phyloP scores from a whole-genome alignment of 805 yeast genomes.

The Starmerella roubikii region DNA sequence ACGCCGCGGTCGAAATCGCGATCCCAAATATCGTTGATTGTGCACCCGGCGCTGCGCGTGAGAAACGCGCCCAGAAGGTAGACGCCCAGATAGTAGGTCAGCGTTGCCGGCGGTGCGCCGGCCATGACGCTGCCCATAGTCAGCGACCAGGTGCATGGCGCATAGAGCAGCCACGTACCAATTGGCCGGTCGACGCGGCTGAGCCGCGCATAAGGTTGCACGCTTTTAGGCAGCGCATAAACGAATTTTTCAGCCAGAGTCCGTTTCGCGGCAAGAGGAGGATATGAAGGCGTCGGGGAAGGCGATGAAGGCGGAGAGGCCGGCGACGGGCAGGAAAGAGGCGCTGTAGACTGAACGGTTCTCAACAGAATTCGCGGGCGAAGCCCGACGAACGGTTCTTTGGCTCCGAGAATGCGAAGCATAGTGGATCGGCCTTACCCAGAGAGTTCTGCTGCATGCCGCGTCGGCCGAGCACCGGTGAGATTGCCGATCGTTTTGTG shows the following conservation, averaged over 20 bases:
- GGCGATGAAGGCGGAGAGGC: background rate
- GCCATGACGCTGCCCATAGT: slow-evolving; percentile 70
- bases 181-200: slow-evolving; percentile 90
- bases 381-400: too few relatives aligned
- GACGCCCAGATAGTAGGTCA: slow-evolving; percentile 47
- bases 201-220: slow-evolving; percentile 84
- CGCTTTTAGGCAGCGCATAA: slow-evolving; percentile 43
- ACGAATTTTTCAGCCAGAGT: slow-evolving; percentile 26
- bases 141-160: slow-evolving; percentile 89
- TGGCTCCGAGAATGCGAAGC: too few relatives aligned
- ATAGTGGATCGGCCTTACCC: too few relatives aligned
- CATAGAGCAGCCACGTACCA: slow-evolving; percentile 72
- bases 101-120: slow-evolving; percentile 49
- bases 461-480: too few relatives aligned
- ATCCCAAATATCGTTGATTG: slow-evolving; percentile 82
- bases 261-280: slow-evolving; percentile 1
- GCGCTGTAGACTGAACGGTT: too few relatives aligned
- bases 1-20: slow-evolving; percentile 73
- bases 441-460: too few relatives aligned
- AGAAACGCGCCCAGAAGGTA: slow-evolving; percentile 76
- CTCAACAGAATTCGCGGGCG: too few relatives aligned
- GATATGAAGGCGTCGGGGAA: background rate
- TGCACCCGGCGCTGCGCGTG: slow-evolving; percentile 98
- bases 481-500: too few relatives aligned
- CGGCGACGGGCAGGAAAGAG: background rate